Evolutionary conservation across 257 asterid genomes (phyloP).

Genomic region (Solanum ossicruentum): DNA sequence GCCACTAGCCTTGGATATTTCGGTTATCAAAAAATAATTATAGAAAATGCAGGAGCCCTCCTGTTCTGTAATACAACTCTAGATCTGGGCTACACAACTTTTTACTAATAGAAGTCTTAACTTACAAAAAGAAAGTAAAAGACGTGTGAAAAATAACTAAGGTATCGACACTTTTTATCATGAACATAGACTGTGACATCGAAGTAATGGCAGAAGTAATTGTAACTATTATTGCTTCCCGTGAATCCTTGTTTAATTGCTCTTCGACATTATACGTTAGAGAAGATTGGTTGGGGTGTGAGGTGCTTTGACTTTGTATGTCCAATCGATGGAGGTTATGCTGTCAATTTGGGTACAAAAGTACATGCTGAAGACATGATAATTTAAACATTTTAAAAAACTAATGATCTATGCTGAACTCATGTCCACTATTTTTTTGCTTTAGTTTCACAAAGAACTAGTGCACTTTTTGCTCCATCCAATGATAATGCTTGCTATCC

Average conservation of each 20-base stretch:
- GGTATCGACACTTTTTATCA: background rate
- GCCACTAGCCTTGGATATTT: background rate
- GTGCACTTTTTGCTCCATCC: background rate
- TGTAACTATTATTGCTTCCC: background rate
- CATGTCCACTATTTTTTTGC: background rate
- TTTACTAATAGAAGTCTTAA: background rate
- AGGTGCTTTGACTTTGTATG: background rate
- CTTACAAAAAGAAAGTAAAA: background rate
- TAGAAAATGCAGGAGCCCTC: background rate
- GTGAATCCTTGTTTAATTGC: background rate
- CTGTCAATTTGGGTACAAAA: background rate
- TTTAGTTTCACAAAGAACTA: background rate
- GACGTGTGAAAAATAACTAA: background rate
- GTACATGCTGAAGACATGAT: background rate
- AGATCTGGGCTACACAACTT: background rate
- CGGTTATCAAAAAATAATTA: background rate
- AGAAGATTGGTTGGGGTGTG: background rate
- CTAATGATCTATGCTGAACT: background rate
- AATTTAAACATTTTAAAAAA: background rate
- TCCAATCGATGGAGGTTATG: background rate
- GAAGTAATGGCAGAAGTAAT: background rate
- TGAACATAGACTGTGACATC: background rate
- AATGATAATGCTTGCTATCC: background rate
- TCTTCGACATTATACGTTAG: background rate
- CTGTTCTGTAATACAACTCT: background rate